Evolutionary conservation across 2,329 filamentous ascomycete genomes (phyloP).

Genomic region (Rhytidhysteron rufulum): DNA sequence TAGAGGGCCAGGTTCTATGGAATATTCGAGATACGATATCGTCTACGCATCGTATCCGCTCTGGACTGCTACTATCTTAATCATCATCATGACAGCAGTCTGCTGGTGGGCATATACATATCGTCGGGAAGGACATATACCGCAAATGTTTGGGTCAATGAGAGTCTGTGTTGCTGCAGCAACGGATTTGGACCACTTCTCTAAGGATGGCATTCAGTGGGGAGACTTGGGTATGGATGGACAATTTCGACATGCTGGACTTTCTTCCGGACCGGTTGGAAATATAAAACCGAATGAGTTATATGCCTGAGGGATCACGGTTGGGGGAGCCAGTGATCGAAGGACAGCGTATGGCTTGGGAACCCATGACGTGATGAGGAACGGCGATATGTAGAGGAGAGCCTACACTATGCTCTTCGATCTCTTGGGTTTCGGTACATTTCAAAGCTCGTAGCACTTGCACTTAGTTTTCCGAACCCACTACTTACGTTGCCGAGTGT

Average conservation of each 20-base stretch:
- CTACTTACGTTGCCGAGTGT: no score
- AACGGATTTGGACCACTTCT: slow-evolving; percentile 24
- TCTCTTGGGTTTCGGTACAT: no score
- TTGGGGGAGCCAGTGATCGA: no score
- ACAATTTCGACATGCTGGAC: slow-evolving; percentile 22
- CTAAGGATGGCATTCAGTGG: slow-evolving; percentile 19
- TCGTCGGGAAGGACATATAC: slow-evolving; percentile 27
- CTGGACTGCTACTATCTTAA: slow-evolving; percentile 22
- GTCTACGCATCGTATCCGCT: slow-evolving; percentile 23
- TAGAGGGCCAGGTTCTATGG: slow-evolving; percentile 10
- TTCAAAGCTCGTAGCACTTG: no score
- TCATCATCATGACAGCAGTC: slow-evolving; percentile 24
- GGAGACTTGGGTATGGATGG: slow-evolving; percentile 20
- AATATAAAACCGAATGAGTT: slow-evolving; percentile 25
- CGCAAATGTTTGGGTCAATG: slow-evolving; percentile 32
- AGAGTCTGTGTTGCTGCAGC: slow-evolving; percentile 24
- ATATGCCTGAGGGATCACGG: no score
- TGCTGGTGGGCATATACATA: slow-evolving; percentile 32
- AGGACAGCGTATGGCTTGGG: no score
- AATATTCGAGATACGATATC: slow-evolving; percentile 25
- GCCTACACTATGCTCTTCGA: no score
- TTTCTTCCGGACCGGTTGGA: slow-evolving; percentile 19
- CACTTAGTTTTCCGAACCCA: no score
- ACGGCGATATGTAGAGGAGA: no score
- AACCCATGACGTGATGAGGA: no score